Evolutionary conservation across 768 basidiomycete genomes (phyloP).

Genomic region (Lactifluus volemus): DNA sequence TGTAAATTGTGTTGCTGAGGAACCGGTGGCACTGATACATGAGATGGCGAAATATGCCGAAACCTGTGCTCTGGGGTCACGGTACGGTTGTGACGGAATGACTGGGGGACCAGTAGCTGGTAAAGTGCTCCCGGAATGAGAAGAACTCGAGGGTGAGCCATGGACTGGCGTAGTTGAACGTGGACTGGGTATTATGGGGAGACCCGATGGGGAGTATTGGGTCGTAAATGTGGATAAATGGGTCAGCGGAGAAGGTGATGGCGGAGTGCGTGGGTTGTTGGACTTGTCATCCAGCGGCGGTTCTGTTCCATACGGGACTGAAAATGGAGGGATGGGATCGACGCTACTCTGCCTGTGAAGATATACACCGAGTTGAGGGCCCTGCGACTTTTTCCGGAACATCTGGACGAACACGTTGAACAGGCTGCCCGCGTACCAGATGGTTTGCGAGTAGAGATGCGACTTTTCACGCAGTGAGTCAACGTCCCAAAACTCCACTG

Average conservation of each 20-base stretch:
- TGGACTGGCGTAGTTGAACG: constrained; percentile 15
- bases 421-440: constrained; percentile 84
- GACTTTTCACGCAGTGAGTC: constrained; percentile 77
- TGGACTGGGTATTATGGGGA: constrained; percentile 10
- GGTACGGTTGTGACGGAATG: constrained; percentile 58
- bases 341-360: constrained; percentile 78
- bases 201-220: constrained; percentile 16
- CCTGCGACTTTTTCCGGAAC: constrained; percentile 60
- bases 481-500: constrained; percentile 87
- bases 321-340: constrained; percentile 70
- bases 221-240: not conserved
- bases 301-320: constrained; percentile 35
- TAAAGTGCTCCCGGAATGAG: constrained; percentile 14
- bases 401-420: constrained; percentile 89
- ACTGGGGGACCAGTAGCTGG: constrained; percentile 38
- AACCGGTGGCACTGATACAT: constrained; percentile 74
- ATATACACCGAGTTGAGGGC: constrained; percentile 76
- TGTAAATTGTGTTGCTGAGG: constrained; percentile 73
- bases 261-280: not conserved
- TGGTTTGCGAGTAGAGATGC: constrained; percentile 72
- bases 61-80: constrained; percentile 63
- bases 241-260: not conserved
- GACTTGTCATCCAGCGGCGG: not conserved
- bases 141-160: constrained; percentile 17
- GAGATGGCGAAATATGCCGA: constrained; percentile 79